phyloP scores from a whole-genome alignment of 805 yeast genomes.

The Komagataella mondaviorum region DNA sequence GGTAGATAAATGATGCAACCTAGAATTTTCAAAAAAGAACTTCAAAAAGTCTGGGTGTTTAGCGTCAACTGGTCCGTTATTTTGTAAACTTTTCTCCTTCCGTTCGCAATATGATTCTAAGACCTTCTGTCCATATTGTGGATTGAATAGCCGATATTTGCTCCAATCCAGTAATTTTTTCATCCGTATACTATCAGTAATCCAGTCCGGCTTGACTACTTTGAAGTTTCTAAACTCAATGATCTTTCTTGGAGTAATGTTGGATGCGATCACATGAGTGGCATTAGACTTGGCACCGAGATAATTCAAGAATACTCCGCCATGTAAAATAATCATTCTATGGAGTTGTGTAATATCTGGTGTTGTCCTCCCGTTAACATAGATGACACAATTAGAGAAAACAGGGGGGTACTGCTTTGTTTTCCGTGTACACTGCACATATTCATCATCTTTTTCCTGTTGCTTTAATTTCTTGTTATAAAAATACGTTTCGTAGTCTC shows the following conservation, averaged over 20 bases:
- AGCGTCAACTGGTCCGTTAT: conserved; percentile 31
- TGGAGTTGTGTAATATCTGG: conserved; percentile 72
- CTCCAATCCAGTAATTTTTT: conserved; percentile 52
- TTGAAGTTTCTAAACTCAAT: conserved; percentile 51
- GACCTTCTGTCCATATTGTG: conserved; percentile 41
- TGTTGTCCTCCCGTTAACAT: conserved; percentile 80
- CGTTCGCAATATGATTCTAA: conserved; percentile 11
- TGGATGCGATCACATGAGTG: conserved; percentile 76
- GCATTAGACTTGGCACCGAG: conserved; percentile 58
- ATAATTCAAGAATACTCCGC: conserved; percentile 66
- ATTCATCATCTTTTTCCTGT: conserved; percentile 39
- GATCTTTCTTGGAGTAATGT: conserved; percentile 64
- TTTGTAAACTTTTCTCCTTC: conserved; percentile 4
- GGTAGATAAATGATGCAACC: conserved; percentile 77
- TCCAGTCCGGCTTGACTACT: conserved; percentile 79
- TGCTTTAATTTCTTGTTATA: conserved; percentile 48
- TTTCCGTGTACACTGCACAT: conserved; percentile 27
- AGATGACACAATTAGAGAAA: conserved; percentile 50
- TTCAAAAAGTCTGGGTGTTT: conserved; percentile 64
- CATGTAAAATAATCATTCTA: conserved; percentile 56
- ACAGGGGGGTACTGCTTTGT: conserved; percentile 22
- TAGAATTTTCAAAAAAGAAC: conserved; percentile 64
- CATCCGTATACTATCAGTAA: conserved; percentile 44
- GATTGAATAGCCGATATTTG: conserved; percentile 39
- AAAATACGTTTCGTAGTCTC: conserved; percentile 57